phyloP scores from a whole-genome alignment of 768 basidiomycete species.

The Amanita muscaria region DNA sequence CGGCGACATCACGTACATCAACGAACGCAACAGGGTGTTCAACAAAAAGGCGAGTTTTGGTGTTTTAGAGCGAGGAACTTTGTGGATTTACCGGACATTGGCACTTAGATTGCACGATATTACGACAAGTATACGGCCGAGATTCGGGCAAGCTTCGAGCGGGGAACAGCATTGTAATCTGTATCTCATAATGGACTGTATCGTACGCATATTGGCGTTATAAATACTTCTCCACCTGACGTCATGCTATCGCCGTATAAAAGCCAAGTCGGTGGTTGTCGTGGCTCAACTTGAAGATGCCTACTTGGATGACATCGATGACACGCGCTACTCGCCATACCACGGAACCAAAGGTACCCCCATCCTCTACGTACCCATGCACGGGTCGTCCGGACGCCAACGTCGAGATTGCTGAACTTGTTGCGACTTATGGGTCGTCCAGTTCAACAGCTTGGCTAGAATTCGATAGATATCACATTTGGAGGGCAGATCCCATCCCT shows the following conservation, averaged over 20 bases:
- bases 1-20: conserved; percentile 98
- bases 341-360: not conserved
- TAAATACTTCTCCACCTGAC: too few relatives aligned
- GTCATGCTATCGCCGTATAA: not conserved
- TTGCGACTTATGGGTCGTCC: conserved; percentile 59
- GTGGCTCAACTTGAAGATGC: too few relatives aligned
- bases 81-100: conserved; percentile 3
- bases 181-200: conserved; percentile 2
- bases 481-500: conserved; percentile 32
- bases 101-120: conserved; percentile 74
- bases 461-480: conserved; percentile 39
- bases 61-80: not conserved
- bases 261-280: not conserved
- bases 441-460: conserved; percentile 69
- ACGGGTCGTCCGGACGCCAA: conserved; percentile 9
- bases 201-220: not conserved
- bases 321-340: not conserved
- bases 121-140: conserved; percentile 97
- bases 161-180: conserved; percentile 78
- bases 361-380: not conserved
- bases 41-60: conserved; percentile 77
- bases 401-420: conserved; percentile 36
- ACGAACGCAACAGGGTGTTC: conserved; percentile 95
- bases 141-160: conserved; percentile 95
- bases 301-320: not conserved